A percentile compares a stretch with the other conserved stretches of the same genome.
phyloP scores from a whole-genome alignment of 2,329 filamentous ascomycete genomes.

The Talaromyces verruculosus region DNA sequence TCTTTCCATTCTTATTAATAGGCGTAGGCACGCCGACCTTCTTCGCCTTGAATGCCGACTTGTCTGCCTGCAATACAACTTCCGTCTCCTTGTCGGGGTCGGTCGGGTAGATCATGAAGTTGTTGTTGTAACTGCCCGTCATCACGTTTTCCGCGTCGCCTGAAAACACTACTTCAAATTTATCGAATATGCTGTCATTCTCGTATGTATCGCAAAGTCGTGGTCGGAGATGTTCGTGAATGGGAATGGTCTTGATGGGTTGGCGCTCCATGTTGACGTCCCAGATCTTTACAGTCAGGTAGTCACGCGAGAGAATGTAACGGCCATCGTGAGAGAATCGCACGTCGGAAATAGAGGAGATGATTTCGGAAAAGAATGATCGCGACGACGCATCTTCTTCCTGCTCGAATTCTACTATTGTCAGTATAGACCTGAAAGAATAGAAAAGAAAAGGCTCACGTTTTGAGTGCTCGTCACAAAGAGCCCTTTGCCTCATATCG shows the following conservation, averaged over 20 bases:
- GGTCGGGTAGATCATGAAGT: conserved; percentile 99
- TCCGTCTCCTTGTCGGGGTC: conserved; percentile 95
- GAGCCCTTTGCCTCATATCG: conserved; percentile 94
- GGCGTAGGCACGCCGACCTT: conserved; percentile 97
- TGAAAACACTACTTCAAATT: conserved; percentile 98
- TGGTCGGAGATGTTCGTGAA: conserved; percentile 93
- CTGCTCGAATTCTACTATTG: conserved; percentile 83
- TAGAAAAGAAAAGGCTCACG: conserved; percentile 56
- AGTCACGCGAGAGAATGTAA: conserved; percentile 96
- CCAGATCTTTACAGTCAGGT: conserved; percentile 99
- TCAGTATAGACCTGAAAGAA: not conserved
- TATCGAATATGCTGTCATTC: conserved; percentile 99
- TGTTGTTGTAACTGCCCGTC: conserved; percentile 99
- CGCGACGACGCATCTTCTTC: conserved; percentile 96
- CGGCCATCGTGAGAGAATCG: conserved; percentile 95
- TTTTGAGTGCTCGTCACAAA: conserved; percentile 95
- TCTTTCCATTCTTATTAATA: conserved; percentile 89
- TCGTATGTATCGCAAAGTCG: conserved; percentile 97
- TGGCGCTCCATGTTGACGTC: conserved; percentile 99
- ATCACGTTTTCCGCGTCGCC: conserved; percentile 98
- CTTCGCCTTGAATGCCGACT: conserved; percentile 99
- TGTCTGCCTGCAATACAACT: conserved; percentile 95
- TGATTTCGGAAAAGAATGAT: conserved; percentile 99
- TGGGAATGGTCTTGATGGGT: conserved; percentile 96
- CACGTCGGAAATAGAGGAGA: conserved; percentile 97